These are phyloP conservation scores for Rhododendron ferrugineum DNA, from an alignment of 148 eudicot genomes.

Conservation along the genomic window DNA sequence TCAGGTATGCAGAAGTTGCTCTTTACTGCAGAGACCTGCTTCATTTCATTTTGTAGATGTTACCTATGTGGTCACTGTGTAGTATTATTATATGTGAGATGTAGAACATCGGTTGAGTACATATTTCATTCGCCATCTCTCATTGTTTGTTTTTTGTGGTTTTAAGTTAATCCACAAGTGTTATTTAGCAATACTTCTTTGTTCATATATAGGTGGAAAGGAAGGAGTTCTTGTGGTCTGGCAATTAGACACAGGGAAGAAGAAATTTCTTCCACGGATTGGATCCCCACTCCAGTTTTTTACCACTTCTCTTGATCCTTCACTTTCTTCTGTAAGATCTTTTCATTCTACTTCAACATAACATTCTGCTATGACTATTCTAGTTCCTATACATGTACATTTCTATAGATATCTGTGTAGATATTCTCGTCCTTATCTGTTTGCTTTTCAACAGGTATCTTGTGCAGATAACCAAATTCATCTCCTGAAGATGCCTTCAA, in stretches of 20 bases:
- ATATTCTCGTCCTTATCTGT: constrained; percentile 17
- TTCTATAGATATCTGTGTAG: constrained; percentile 5
- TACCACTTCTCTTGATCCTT: constrained; percentile 67
- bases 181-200: constrained; percentile 7
- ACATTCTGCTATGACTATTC: no score
- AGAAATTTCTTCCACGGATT: constrained; percentile 73
- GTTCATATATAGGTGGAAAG: constrained; percentile 55
- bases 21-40: not conserved
- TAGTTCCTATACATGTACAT: constrained; percentile 13
- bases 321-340: constrained; percentile 60
- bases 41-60: not conserved
- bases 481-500: constrained; percentile 66
- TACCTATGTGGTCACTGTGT: not conserved
- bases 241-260: constrained; percentile 93
- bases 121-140: not conserved
- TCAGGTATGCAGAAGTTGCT: constrained; percentile 48
- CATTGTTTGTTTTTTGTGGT: not conserved
- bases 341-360: not conserved
- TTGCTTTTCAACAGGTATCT: constrained; percentile 54
- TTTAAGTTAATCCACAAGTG: not conserved
- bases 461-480: constrained; percentile 85
- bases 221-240: constrained; percentile 97
- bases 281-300: constrained; percentile 77
- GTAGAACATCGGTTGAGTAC: not conserved
- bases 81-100: not conserved